Conservation (phyloP, 176 grass and related monocot genomes). For the Phoenix dactylifera region DNA sequence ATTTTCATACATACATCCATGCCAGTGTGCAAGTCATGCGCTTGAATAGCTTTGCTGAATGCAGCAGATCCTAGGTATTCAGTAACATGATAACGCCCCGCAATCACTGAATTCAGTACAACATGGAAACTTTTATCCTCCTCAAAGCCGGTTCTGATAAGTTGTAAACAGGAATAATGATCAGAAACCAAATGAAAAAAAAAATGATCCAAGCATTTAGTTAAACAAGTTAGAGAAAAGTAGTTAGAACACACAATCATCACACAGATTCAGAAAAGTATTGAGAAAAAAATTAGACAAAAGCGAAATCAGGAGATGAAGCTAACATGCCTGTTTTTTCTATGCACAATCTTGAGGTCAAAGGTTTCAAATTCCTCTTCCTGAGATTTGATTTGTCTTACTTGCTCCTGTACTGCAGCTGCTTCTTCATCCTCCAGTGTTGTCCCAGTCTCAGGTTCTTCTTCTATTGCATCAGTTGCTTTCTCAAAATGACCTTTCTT, state of each 20-base stretch:
- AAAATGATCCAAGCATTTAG: no score
- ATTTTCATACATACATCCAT: conserved; percentile 99
- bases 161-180: background rate
- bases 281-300: no score
- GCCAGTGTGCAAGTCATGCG: conserved; percentile 97
- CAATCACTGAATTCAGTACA: conserved; percentile 89
- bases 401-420: conserved; percentile 91
- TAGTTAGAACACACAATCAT: no score
- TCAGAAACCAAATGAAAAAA: no score
- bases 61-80: conserved; percentile 97
- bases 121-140: conserved; percentile 98
- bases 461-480: conserved; percentile 66
- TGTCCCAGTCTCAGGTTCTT: conserved; percentile 36
- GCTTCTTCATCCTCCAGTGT: conserved; percentile 90
- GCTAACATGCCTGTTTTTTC: conserved; percentile 74
- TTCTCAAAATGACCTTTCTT: conserved; percentile 47
- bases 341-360: conserved; percentile 92
- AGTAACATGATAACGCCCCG: conserved; percentile 95
- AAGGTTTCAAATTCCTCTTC: conserved; percentile 99
- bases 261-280: no score
- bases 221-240: no score
- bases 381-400: conserved; percentile 90
- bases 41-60: conserved; percentile 98
- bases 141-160: conserved; percentile 94
- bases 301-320: background rate